phyloP scores from a whole-genome alignment of 495 filamentous ascomycete species.

The Neurospora sp. region DNA sequence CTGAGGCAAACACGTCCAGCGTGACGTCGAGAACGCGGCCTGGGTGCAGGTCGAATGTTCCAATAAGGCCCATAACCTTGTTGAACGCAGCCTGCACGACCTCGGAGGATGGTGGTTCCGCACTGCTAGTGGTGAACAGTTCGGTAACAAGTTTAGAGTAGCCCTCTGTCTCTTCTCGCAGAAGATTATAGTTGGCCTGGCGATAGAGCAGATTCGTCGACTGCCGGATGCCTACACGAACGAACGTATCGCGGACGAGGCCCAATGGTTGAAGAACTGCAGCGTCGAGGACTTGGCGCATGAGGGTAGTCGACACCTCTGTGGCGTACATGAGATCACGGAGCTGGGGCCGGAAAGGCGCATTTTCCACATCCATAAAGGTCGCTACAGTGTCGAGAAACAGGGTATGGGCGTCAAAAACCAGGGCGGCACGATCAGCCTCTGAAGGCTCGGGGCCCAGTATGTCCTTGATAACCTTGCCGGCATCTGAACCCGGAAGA shows the following conservation, averaged over 20 bases:
- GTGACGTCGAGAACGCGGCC: constrained; percentile 89
- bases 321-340: constrained; percentile 56
- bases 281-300: constrained; percentile 79
- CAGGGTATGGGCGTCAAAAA: constrained; percentile 53
- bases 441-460: constrained; percentile 45
- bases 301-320: constrained; percentile 55
- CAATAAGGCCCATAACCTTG: constrained; percentile 61
- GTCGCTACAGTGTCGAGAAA: constrained; percentile 79
- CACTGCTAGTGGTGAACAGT: constrained; percentile 49
- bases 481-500: constrained; percentile 56
- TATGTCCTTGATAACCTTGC: constrained; percentile 64
- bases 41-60: constrained; percentile 49
- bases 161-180: constrained; percentile 93
- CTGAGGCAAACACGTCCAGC: constrained; percentile 35
- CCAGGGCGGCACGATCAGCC: constrained; percentile 28
- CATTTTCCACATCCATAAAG: constrained; percentile 57
- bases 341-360: constrained; percentile 29
- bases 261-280: constrained; percentile 61
- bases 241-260: constrained; percentile 75
- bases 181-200: constrained; percentile 90
- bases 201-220: constrained; percentile 88
- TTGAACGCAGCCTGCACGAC: constrained; percentile 41
- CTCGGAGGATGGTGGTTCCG: constrained; percentile 34
- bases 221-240: constrained; percentile 72
- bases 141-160: constrained; percentile 62